phyloP scores from a whole-genome alignment of 192 early-diverging fungal species.

The Fimicolochytrium jonesii region DNA sequence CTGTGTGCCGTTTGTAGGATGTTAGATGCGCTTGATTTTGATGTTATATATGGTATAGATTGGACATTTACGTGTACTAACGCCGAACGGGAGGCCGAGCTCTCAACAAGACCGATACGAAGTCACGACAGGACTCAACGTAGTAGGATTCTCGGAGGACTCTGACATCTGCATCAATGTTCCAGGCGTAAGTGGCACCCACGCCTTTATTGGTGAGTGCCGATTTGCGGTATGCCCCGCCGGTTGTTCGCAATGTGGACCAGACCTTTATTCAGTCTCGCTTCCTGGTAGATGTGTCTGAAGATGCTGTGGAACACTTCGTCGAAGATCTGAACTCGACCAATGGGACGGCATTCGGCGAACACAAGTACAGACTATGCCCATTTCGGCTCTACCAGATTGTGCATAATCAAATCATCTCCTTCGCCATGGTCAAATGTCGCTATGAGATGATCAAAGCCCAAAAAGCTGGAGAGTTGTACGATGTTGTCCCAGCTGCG shows the following conservation, averaged over 20 bases:
- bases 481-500: too few species aligned
- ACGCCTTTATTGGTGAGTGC: slow-evolving; percentile 31
- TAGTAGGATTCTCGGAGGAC: slow-evolving; percentile 20
- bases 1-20: neutral
- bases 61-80: slow-evolving; percentile 10
- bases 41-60: slow-evolving; percentile 3
- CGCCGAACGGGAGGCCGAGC: neutral
- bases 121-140: slow-evolving; percentile 26
- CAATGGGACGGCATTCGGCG: slow-evolving; percentile 35
- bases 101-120: too few species aligned
- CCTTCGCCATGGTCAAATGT: slow-evolving; percentile 24
- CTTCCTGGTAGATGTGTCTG: slow-evolving; percentile 10
- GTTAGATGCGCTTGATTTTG: neutral
- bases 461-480: neutral
- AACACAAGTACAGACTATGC: neutral
- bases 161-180: slow-evolving; percentile 15
- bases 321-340: slow-evolving; percentile 39
- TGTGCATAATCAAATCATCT: slow-evolving; percentile 16
- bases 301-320: slow-evolving; percentile 28
- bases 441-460: slow-evolving; percentile 25
- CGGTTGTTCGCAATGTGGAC: neutral
- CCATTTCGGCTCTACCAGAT: slow-evolving; percentile 31
- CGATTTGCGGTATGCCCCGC: neutral
- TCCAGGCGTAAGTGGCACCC: slow-evolving; percentile 29
- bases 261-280: neutral